Percentiles rank a stretch among this genome's conserved stretches.
Conservation (phyloP, 2,329 filamentous ascomycete species). For the Gremmenia infestans region DNA sequence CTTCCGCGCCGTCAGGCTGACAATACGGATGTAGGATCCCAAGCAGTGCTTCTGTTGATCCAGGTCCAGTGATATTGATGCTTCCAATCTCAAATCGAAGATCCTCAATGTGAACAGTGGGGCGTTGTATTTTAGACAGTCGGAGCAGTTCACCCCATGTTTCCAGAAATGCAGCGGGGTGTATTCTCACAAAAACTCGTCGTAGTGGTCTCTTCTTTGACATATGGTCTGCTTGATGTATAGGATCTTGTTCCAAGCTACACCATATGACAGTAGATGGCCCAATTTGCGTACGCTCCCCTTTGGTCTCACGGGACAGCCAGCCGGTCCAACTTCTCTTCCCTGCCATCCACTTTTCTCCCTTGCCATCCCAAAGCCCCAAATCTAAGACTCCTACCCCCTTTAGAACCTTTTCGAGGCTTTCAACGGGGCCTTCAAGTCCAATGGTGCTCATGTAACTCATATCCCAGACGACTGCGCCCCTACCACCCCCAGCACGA, state of each 20-base stretch:
- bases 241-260: constrained; percentile 20
- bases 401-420: constrained; percentile 62
- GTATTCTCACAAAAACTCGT: constrained; percentile 66
- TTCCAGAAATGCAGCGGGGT: constrained; percentile 73
- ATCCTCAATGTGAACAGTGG: constrained; percentile 58
- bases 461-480: constrained; percentile 84
- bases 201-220: constrained; percentile 34
- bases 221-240: constrained; percentile 29
- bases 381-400: constrained; percentile 58
- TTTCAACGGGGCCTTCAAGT: constrained; percentile 61
- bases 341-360: constrained; percentile 66
- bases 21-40: constrained; percentile 56
- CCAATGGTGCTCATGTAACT: constrained; percentile 89
- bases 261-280: constrained; percentile 76
- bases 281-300: constrained; percentile 55
- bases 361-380: constrained; percentile 57
- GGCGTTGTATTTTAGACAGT: constrained; percentile 55
- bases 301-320: constrained; percentile 52
- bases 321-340: constrained; percentile 53
- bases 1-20: constrained; percentile 31
- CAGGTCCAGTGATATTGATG: constrained; percentile 66
- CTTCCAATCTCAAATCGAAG: constrained; percentile 68
- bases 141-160: constrained; percentile 58
- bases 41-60: constrained; percentile 71
- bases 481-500: constrained; percentile 67